A percentile compares a stretch with the other conserved stretches of the same genome.
These are phyloP conservation scores for Atkinsonella texensis DNA, from an alignment of 2,329 filamentous ascomycete species.

Conservation along the genomic window DNA sequence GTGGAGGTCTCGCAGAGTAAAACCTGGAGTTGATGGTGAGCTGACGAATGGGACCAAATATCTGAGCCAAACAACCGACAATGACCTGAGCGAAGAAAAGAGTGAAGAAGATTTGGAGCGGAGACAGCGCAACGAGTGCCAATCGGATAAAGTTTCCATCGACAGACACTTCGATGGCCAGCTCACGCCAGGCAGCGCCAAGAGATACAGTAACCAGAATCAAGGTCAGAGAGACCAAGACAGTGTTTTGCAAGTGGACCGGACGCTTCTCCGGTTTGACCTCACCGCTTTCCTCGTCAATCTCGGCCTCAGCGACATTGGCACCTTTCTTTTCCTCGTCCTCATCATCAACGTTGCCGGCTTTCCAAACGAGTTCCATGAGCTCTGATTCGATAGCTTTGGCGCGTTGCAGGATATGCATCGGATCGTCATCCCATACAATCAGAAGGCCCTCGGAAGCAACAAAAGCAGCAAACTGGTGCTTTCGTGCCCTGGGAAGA, in stretches of 20 bases:
- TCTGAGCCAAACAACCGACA: conserved; percentile 61
- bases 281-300: conserved; percentile 63
- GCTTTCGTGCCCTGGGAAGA: conserved; percentile 57
- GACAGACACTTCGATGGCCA: conserved; percentile 56
- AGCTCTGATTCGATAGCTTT: conserved; percentile 63
- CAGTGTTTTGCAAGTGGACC: conserved; percentile 57
- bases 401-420: conserved; percentile 57
- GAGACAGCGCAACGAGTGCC: conserved; percentile 52
- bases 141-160: conserved; percentile 52
- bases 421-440: conserved; percentile 73
- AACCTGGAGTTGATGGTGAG: conserved; percentile 68
- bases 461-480: conserved; percentile 72
- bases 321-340: conserved; percentile 37
- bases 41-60: conserved; percentile 63
- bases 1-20: conserved; percentile 62
- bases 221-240: conserved; percentile 55
- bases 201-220: conserved; percentile 52
- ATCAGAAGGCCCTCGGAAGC: conserved; percentile 58
- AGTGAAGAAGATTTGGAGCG: conserved; percentile 69
- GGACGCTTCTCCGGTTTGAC: conserved; percentile 51
- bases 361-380: conserved; percentile 67
- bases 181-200: conserved; percentile 56
- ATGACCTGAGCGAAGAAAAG: conserved; percentile 74
- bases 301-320: conserved; percentile 37
- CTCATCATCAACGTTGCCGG: conserved; percentile 41